phyloP scores from a whole-genome alignment of 371 early-diverging fungal species.

The Rhizomucor pusillus region DNA sequence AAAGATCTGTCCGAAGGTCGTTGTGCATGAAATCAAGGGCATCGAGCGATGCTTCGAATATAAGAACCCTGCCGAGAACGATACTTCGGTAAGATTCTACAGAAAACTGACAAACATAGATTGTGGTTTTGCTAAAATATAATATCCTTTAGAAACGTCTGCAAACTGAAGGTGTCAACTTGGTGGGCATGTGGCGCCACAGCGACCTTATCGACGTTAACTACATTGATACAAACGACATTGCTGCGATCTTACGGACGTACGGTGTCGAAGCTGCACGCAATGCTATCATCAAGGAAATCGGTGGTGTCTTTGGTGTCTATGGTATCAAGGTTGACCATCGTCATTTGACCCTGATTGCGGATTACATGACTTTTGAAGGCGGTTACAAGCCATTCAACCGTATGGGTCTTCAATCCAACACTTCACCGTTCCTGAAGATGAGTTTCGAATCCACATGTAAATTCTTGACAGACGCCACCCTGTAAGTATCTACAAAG shows the following conservation, averaged over 20 bases:
- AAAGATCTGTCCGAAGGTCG: slow-evolving; percentile 57
- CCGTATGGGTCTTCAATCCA: slow-evolving; percentile 90
- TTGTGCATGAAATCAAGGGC: slow-evolving; percentile 86
- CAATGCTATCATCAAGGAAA: slow-evolving; percentile 93
- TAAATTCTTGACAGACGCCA: slow-evolving; percentile 90
- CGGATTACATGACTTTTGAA: slow-evolving; percentile 99
- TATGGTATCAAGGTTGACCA: slow-evolving; percentile 97
- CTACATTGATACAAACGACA: slow-evolving; percentile 95
- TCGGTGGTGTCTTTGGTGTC: slow-evolving; percentile 94
- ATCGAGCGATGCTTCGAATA: slow-evolving; percentile 79
- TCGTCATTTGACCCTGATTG: slow-evolving; percentile 96
- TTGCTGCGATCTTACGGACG: slow-evolving; percentile 86
- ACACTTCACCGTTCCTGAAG: slow-evolving; percentile 92
- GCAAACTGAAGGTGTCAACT: slow-evolving; percentile 91
- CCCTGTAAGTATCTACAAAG: slow-evolving; percentile 53
- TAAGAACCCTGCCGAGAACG: slow-evolving; percentile 74
- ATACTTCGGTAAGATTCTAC: slow-evolving; percentile 57
- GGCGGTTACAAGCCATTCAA: slow-evolving; percentile 98
- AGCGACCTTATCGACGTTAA: slow-evolving; percentile 79
- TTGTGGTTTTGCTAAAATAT: neutral
- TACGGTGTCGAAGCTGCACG: slow-evolving; percentile 99
- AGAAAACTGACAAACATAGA: neutral
- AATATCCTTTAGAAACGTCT: slow-evolving; percentile 43
- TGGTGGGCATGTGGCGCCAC: slow-evolving; percentile 88
- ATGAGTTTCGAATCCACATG: slow-evolving; percentile 98